Evolutionary conservation across 2,329 filamentous ascomycete species (phyloP), one percentile per base, ranked within the genome.

Genomic region (Pseudopithomyces maydicus): DNA sequence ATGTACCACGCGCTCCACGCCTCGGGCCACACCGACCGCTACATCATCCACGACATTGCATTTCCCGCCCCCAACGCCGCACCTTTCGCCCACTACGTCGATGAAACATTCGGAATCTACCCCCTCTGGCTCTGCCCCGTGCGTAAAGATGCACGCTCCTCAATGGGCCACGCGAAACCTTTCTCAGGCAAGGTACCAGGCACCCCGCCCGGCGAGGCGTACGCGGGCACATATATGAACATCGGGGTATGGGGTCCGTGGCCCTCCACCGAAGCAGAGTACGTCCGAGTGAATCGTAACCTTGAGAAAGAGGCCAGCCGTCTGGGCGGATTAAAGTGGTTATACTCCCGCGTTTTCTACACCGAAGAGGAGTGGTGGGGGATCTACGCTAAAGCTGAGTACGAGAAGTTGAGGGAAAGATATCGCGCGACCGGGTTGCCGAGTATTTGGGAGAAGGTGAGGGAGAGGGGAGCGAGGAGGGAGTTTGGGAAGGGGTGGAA

Each of bases 291-390:
- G 64, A 96, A 96, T 75, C 84, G 88, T 32, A 82, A 81, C 42
- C 81, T 96, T 19, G 92, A 96, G 77, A 77, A 79, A 19, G 89
- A 89, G 69, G 84, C 93, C 3, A 79, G 80, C 46, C 81, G 86
- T 62, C 82, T 95, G 1, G 87, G 88, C 45, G 92, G 91, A 2
- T 85, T 90, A 79, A 96, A 96, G 79, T 95, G 91, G 89, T 80
- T 96, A 12, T 96, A 96, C 74, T 91, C 91, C 2, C 90, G 94
- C 68, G 89, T 90, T 0, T 96, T 92, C 78, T 95, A 95, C 74
- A 82, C 84, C n/a, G 84, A 90, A 69, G 78, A 82, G 0, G 85
- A 90, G 69, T 92, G 90, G 75, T 90, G 88, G 87, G 67, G 77
- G 33, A 79, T 87, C 50, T 90, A 90, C 71, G 80, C 85, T 47